These are phyloP conservation scores for Lachnellula cervina DNA, from an alignment of 2,329 filamentous ascomycete genomes.

Conservation along the genomic window DNA sequence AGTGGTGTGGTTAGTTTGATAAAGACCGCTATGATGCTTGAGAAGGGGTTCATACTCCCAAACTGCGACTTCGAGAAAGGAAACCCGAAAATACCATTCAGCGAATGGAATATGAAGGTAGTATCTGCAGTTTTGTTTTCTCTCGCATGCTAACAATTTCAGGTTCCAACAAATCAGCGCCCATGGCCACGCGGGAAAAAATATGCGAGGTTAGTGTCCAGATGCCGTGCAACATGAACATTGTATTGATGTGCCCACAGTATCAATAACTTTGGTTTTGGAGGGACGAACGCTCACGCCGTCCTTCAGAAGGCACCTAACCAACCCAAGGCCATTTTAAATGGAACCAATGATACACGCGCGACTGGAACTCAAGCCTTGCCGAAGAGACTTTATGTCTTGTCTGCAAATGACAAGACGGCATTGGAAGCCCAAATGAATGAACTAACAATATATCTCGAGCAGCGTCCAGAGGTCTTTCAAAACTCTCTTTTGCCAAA, in stretches of 20 bases:
- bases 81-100: slow-evolving; percentile 34
- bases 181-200: slow-evolving; percentile 36
- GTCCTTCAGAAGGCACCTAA: slow-evolving; percentile 32
- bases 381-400: slow-evolving; percentile 19
- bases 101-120: slow-evolving; percentile 36
- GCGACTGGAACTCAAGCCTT: slow-evolving; percentile 12
- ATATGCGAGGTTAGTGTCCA: slow-evolving; percentile 32
- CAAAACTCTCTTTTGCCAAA: slow-evolving; percentile 20
- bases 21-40: slow-evolving; percentile 39
- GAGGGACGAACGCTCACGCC: slow-evolving; percentile 34
- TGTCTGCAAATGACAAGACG: slow-evolving; percentile 22
- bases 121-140: background rate
- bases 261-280: slow-evolving; percentile 32
- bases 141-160: slow-evolving; percentile 34
- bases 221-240: background rate
- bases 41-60: slow-evolving; percentile 40
- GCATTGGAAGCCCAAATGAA: slow-evolving; percentile 17
- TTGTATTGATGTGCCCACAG: slow-evolving; percentile 24
- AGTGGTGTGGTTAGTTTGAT: slow-evolving; percentile 38
- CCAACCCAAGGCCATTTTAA: background rate
- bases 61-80: slow-evolving; percentile 37
- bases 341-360: slow-evolving; percentile 10
- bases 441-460: slow-evolving; percentile 18
- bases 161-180: slow-evolving; percentile 18
- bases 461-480: slow-evolving; percentile 24